Percentiles rank a stretch among this genome's conserved stretches.
phyloP scores from a whole-genome alignment of 169 alveolate species.

The Plasmodium falciparum region DNA sequence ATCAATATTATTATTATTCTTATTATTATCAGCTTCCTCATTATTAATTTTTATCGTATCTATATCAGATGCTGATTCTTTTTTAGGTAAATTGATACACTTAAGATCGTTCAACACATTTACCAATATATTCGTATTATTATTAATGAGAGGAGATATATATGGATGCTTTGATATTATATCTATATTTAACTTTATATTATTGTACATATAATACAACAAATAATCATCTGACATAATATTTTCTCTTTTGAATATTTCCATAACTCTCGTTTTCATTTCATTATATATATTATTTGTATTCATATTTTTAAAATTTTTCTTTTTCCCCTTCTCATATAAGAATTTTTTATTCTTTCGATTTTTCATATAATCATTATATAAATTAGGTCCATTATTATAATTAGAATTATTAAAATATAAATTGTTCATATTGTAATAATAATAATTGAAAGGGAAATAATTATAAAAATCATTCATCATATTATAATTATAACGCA shows the following conservation, averaged over 20 bases:
- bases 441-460: slow-evolving; percentile 62
- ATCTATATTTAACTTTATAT: slow-evolving; percentile 50
- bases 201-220: slow-evolving; percentile 65
- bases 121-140: slow-evolving; percentile 7
- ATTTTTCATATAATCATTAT: slow-evolving; percentile 38
- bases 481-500: slow-evolving; percentile 47
- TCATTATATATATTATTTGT: slow-evolving; percentile 49
- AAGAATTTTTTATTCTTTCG: slow-evolving; percentile 39
- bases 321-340: slow-evolving; percentile 52
- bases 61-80: not conserved
- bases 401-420: slow-evolving; percentile 19
- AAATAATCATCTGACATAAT: slow-evolving; percentile 75
- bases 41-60: not conserved
- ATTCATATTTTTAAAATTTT: slow-evolving; percentile 57
- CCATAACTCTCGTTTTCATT: slow-evolving; percentile 61
- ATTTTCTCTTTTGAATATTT: slow-evolving; percentile 72
- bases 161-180: slow-evolving; percentile 71
- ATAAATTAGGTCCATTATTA: slow-evolving; percentile 5
- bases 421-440: slow-evolving; percentile 51
- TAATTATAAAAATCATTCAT: slow-evolving; percentile 53
- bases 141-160: slow-evolving; percentile 33
- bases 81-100: slow-evolving; percentile 35
- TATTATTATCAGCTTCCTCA: not conserved
- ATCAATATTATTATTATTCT: not conserved
- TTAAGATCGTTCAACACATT: slow-evolving; percentile 52